Evolutionary conservation across 352 stramenopile species (phyloP).

Genomic region (Elongisporangium prolatum): DNA sequence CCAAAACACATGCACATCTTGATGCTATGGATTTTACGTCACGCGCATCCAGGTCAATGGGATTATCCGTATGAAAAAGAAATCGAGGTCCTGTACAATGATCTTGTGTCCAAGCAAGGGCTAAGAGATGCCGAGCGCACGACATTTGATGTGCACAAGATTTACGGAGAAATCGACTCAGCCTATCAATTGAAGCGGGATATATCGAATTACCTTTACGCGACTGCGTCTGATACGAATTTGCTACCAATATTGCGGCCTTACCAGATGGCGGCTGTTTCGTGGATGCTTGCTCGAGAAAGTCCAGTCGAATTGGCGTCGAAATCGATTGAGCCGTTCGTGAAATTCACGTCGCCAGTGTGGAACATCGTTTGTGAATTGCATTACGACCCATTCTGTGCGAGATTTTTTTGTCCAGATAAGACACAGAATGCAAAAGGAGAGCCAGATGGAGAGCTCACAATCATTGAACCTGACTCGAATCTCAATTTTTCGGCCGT

Average conservation of each 20-base stretch:
- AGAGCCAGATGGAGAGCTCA: background rate
- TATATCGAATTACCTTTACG: slow-evolving; percentile 15
- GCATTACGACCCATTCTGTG: slow-evolving; percentile 38
- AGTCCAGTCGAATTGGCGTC: background rate
- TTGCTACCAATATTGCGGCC: slow-evolving; percentile 88
- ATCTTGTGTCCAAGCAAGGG: slow-evolving; percentile 16
- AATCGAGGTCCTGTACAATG: slow-evolving; percentile 40
- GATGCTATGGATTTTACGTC: slow-evolving; percentile 57
- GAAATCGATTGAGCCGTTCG: slow-evolving; percentile 13
- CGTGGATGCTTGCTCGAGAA: slow-evolving; percentile 93
- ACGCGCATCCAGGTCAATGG: slow-evolving; percentile 4
- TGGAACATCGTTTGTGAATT: background rate
- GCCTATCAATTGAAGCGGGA: slow-evolving; percentile 26
- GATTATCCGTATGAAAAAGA: slow-evolving; percentile 37
- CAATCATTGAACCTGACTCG: background rate
- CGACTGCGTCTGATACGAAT: slow-evolving; percentile 5
- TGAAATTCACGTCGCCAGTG: background rate
- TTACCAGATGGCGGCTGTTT: slow-evolving; percentile 96
- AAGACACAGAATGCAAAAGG: background rate
- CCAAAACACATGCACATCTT: slow-evolving; percentile 30
- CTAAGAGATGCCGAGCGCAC: background rate
- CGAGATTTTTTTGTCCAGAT: slow-evolving; percentile 13
- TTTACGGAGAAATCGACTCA: slow-evolving; percentile 50
- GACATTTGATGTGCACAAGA: slow-evolving; percentile 48
- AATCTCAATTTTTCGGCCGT: slow-evolving; percentile 14